These are phyloP conservation scores for Darksidea phi DNA, from an alignment of 495 filamentous ascomycete genomes.

Conservation along the genomic window DNA sequence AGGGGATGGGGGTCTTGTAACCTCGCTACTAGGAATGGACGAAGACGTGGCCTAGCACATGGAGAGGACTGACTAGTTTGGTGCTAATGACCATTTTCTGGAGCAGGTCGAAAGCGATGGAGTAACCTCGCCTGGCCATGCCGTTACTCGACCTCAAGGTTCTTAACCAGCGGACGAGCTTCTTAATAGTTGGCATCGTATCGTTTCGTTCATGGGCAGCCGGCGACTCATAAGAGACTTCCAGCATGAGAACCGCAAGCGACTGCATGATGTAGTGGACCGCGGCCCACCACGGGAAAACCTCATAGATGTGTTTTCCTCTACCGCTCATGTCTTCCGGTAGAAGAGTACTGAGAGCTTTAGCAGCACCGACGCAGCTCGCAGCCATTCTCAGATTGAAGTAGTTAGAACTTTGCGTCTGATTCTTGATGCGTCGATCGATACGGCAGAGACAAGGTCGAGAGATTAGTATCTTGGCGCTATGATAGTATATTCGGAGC, in stretches of 20 bases:
- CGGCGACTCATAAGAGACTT: slow-evolving; percentile 36
- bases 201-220: slow-evolving; percentile 1
- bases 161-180: slow-evolving; percentile 22
- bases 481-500: slow-evolving; percentile 55
- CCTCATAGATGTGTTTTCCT: slow-evolving; percentile 47
- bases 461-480: slow-evolving; percentile 59
- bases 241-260: slow-evolving; percentile 57
- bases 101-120: slow-evolving; percentile 6
- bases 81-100: slow-evolving; percentile 3
- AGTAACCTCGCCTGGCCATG: slow-evolving; percentile 17
- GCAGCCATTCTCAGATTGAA: slow-evolving; percentile 55
- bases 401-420: slow-evolving; percentile 47
- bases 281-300: slow-evolving; percentile 62
- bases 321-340: slow-evolving; percentile 40
- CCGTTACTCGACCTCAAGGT: slow-evolving; percentile 17
- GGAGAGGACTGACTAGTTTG: slow-evolving; percentile 5
- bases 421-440: slow-evolving; percentile 48
- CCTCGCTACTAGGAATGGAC: too few species aligned
- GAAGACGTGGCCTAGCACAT: too few species aligned
- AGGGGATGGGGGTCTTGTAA: too few species aligned
- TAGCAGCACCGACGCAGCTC: slow-evolving; percentile 59
- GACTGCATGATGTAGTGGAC: slow-evolving; percentile 65
- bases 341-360: slow-evolving; percentile 55
- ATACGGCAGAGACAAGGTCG: slow-evolving; percentile 60
- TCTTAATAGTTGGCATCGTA: slow-evolving; percentile 17